Evolutionary conservation across 495 filamentous ascomycete species (phyloP).

Genomic region (Niebla homalea): DNA sequence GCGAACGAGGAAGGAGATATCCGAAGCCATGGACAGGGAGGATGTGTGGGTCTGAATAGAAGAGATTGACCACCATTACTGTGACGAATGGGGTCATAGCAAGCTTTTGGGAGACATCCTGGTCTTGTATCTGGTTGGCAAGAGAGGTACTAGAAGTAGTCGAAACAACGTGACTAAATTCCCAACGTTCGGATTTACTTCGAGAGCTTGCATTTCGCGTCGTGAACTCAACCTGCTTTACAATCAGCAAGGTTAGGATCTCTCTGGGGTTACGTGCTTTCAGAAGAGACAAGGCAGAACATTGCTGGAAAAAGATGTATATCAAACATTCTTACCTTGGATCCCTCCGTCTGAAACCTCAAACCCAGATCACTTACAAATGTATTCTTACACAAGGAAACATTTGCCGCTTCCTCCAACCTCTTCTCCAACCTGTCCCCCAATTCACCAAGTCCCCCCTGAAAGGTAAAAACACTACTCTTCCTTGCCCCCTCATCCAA

Average conservation of each 20-base stretch:
- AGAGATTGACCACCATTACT: constrained; percentile 86
- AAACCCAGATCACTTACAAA: constrained; percentile 25
- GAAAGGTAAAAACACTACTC: constrained; percentile 47
- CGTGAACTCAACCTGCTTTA: not conserved
- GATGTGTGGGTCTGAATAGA: constrained; percentile 52
- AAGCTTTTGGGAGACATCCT: not conserved
- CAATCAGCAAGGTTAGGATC: too few relatives aligned
- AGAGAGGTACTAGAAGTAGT: constrained; percentile 47
- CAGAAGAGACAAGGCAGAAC: not conserved
- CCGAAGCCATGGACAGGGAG: constrained; percentile 65
- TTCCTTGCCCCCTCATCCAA: constrained; percentile 4
- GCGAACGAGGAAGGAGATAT: constrained; percentile 68
- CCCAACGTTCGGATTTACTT: not conserved
- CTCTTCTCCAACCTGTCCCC: constrained; percentile 31
- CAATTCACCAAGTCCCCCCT: constrained; percentile 43
- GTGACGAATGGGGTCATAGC: constrained; percentile 35
- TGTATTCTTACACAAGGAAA: constrained; percentile 37
- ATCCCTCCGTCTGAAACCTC: constrained; percentile 1
- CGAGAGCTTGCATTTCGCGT: not conserved
- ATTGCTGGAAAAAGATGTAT: not conserved
- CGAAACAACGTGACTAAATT: constrained; percentile 55
- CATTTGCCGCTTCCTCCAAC: constrained; percentile 33
- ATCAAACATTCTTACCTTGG: constrained; percentile 15
- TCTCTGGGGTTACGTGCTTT: not conserved
- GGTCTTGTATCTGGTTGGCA: constrained; percentile 22